Base-by-base conservation (phyloP, 768 basidiomycete species). In the Russula sp. region DNA sequence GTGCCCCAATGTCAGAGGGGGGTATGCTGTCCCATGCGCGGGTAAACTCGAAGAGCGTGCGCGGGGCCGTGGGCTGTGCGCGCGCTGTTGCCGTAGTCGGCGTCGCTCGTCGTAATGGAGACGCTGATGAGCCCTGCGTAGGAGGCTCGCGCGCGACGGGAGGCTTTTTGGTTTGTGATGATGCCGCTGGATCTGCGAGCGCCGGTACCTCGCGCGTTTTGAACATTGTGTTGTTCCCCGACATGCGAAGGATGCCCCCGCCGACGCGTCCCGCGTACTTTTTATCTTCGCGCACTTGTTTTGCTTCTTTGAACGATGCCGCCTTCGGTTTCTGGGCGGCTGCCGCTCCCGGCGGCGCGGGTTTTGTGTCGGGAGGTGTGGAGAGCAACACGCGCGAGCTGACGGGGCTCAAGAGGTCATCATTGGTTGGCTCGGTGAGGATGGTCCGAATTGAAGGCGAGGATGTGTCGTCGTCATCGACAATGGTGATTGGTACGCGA, bases 221-320 rank as follows among this genome's bases (percentile, higher is more conserved):
- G 64, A 91, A 81, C 10, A 90, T 72, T 2, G 81, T 86, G 49
- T 79, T 82, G 18, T 81, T 75, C 1, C 89, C 90, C 13, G 83
- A 79, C 3, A 78, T 74, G 32, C 84, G 81, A 74, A 92, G 89
- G 55, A 92, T 87, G 0, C 89, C 89, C 8, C 88, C 89, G 0
- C 87, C 84, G 3, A 84, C 80, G 45, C 77, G 77, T 59, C 75
- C 18, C 68, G 74, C 62, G 59, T 62, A 56, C 13, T 73, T 73
- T 51, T 73, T 73, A 49, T 58, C 76, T 14, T 84, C 80, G 32
- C 87, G 82, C 0, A 77, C 77, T 57, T 80, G 76, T 68, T 85
- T 87, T 6, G 81, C 85, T 32, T 85, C 82, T 63, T 77, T 73
- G 72, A 88, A 88, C 2, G 82, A 78, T 6, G 70, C 37, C 2